Evolutionary conservation across 192 early-diverging fungal species (phyloP), one percentile per base, ranked within the genome.

Genomic region (Gaertneriomyces semiglobifer): DNA sequence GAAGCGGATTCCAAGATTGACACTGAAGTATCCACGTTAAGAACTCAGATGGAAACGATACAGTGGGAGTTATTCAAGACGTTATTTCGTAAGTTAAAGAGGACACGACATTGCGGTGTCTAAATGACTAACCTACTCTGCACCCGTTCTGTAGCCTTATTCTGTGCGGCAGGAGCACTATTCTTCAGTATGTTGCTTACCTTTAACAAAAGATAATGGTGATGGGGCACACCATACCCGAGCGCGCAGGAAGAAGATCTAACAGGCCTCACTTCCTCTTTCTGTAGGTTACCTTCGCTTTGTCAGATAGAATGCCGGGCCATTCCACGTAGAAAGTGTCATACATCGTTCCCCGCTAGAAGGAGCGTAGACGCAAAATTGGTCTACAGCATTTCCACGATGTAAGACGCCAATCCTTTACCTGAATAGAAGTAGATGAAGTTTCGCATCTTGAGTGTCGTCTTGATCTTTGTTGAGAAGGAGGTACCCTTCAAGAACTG

Each of bases 1-100:
- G 92, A 93, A 63, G 90, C 93, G 0, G 92, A 92, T 59, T 82
- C 91, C 7, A 84, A 85, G 58, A 94, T 97, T 64, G 94, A 97
- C 69, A 81, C 88, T 46, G 94, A 97, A 70, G 89, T 97, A 54
- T 84, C 88, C 11, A 81, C 78, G 2, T 71, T 95, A 51, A 80
- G 88, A 42, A 92, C 86, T 16, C 86, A 90, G 66, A 91, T 95
- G 88, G 90, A 94, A 77, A 88, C 89, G 12, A 91, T 94, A 69
- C 93, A 93, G 68, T 87, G 80, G 80, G 80, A 82, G 4, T 60
- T 82, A 53, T 79, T 82, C 70, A 74, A 71, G 65, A 77, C 77
- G 12, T 68, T 82, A 16, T 81, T 81, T 57, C 80, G 66, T 68
- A 46, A 44, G 65, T 33, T 19, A 38, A n/a, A 7, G 39, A 12